Base-by-base conservation (phyloP, 768 basidiomycete species). In the Amanita rubescens region DNA sequence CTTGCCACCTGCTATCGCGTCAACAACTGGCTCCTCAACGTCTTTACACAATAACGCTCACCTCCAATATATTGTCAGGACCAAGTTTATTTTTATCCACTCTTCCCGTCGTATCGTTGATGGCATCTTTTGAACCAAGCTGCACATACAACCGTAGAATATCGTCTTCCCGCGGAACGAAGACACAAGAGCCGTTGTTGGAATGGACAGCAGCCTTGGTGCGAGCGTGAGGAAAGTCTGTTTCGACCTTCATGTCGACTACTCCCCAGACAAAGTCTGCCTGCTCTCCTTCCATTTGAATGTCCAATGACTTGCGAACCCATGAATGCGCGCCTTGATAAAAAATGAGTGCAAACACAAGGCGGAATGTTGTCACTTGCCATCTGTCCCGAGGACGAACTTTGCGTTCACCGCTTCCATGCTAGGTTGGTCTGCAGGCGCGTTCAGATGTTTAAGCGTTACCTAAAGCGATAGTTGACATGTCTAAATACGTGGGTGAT, bases 201-300 rank as follows among this genome's bases (percentile, higher is more conserved):
- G 87, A 88, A 64, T 90, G 87, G n/a, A 90, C 78, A 0, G 70
- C 80, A 46, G 71, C 71, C 57, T 72, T 75, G 53, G 81, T 82
- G 15, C 87, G 80, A 55, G 87, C 82, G 62, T 90, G 87, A 0
- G 89, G 89, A 55, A 90, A 87, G 61, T 89, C 71, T 1, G 87
- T 88, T n/a, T 82, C 75, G 0, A 84, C 84, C 22, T 79, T 60
- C 47, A 80, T 71, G 65, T 90, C 90, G 17, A 90, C 67, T 3
- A 92, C 90, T 2, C 90, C 90, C 90, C 90, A 93, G 17, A 91
- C 75, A 54, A 78, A 85, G 50, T 90, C 83, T 68, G 72, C 75
- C 56, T 87, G 83, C 63, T 90, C 87, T 5, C 90, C 90, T 55
- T 89, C 80, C 86, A 91, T 85, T 3, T 68, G 62, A 48, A 91